A percentile compares a stretch with the other conserved stretches of the same genome.
Evolutionary conservation across 257 asterid genomes (phyloP).

Genomic region (Nicotiana sylvestris): DNA sequence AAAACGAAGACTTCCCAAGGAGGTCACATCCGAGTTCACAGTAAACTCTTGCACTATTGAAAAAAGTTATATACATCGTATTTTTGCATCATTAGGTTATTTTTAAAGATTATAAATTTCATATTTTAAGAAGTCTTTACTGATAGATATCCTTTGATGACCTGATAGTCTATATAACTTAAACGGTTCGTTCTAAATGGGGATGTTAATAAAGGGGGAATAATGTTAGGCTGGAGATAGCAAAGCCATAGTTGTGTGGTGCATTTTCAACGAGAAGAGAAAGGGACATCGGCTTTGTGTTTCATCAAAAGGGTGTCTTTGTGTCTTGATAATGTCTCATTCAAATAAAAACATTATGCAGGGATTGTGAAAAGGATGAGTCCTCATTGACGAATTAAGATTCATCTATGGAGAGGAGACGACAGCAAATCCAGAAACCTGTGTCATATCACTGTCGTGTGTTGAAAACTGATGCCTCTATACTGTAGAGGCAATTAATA

Average conservation of each 20-base stretch:
- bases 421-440: slow-evolving; percentile 23
- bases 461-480: background rate
- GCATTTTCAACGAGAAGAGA: slow-evolving; percentile 37
- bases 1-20: background rate
- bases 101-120: too few relatives aligned
- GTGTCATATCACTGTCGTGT: slow-evolving; percentile 14
- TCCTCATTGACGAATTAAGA: slow-evolving; percentile 19
- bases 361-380: background rate
- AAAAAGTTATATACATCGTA: too few relatives aligned
- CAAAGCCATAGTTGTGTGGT: background rate
- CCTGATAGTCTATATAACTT: too few relatives aligned
- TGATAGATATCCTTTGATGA: too few relatives aligned
- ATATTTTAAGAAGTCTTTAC: too few relatives aligned
- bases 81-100: too few relatives aligned
- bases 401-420: background rate
- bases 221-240: background rate
- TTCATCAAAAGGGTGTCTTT: slow-evolving; percentile 8
- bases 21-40: background rate
- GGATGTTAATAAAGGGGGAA: background rate
- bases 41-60: background rate
- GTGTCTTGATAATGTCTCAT: slow-evolving; percentile 33
- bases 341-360: slow-evolving; percentile 19
- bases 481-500: background rate
- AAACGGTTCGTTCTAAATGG: too few relatives aligned
- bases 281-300: slow-evolving; percentile 22